These are phyloP conservation scores for Dothidotthia symphoricarpi DNA, from an alignment of 2,329 filamentous ascomycete genomes.

Conservation along the genomic window DNA sequence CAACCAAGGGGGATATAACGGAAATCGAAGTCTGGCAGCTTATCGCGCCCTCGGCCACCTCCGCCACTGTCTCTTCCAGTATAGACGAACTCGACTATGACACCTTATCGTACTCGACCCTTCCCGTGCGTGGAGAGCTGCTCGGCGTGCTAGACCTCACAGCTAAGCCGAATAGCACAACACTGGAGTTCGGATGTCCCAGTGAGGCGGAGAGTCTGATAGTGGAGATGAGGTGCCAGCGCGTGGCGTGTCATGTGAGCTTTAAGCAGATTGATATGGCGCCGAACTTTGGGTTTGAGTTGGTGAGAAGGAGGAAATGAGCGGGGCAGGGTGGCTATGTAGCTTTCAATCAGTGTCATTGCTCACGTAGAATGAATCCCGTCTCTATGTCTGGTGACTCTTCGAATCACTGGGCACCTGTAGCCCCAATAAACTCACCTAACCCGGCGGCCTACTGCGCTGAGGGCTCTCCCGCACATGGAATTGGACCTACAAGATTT, in stretches of 20 bases:
- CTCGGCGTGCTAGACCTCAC: constrained; percentile 8
- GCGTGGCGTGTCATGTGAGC: constrained; percentile 5
- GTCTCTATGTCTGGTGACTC: background rate
- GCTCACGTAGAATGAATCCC: background rate
- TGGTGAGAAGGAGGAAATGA: constrained; percentile 7
- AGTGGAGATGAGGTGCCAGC: constrained; percentile 7
- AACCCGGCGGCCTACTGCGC: background rate
- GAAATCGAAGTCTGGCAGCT: constrained; percentile 8
- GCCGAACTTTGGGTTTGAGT: constrained; percentile 6
- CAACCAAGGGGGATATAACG: constrained; percentile 6
- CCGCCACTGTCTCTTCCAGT: background rate
- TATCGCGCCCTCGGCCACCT: constrained; percentile 2
- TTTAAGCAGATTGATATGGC: constrained; percentile 10
- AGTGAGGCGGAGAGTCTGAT: constrained; percentile 3
- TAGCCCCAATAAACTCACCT: background rate
- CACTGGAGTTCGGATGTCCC: constrained; percentile 6
- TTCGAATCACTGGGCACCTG: background rate
- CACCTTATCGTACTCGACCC: constrained; percentile 4
- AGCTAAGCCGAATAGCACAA: constrained; percentile 5
- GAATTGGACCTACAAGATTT: background rate
- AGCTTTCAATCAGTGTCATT: background rate
- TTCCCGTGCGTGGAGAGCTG: constrained; percentile 7
- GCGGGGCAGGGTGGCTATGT: background rate
- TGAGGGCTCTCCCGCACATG: no score
- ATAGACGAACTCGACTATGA: constrained; percentile 8